phyloP scores from a whole-genome alignment of 2,329 filamentous ascomycete species.

The Botrytis fabae region DNA sequence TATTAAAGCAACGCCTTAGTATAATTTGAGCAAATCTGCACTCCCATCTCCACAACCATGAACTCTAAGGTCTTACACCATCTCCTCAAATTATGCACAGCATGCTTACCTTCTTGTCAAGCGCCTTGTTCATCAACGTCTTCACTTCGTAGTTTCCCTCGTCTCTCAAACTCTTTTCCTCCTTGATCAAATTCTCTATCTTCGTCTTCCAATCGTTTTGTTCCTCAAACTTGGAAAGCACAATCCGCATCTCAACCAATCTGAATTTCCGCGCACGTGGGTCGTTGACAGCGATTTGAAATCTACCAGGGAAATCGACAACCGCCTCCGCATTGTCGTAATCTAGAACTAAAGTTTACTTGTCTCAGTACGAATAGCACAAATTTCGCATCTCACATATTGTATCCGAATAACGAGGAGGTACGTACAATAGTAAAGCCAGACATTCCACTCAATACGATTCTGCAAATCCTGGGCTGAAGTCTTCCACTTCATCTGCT shows the following conservation, averaged over 20 bases:
- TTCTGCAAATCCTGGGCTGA: background rate
- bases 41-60: background rate
- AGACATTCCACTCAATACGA: background rate
- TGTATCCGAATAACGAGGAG: background rate
- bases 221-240: background rate
- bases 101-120: background rate
- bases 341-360: background rate
- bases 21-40: background rate
- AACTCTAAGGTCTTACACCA: background rate
- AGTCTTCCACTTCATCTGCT: background rate
- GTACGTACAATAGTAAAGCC: background rate
- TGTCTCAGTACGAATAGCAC: background rate
- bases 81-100: background rate
- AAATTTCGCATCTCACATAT: no score
- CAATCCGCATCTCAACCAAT: background rate
- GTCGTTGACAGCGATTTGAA: no score
- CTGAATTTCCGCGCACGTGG: background rate
- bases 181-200: background rate
- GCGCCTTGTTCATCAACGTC: rapidly evolving
- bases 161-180: background rate
- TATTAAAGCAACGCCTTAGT: background rate
- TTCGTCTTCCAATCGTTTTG: background rate
- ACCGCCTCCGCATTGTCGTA: background rate
- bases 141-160: rapidly evolving
- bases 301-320: background rate